Base-by-base conservation (phyloP, 768 basidiomycete species). In the Collybiopsis confluens region DNA sequence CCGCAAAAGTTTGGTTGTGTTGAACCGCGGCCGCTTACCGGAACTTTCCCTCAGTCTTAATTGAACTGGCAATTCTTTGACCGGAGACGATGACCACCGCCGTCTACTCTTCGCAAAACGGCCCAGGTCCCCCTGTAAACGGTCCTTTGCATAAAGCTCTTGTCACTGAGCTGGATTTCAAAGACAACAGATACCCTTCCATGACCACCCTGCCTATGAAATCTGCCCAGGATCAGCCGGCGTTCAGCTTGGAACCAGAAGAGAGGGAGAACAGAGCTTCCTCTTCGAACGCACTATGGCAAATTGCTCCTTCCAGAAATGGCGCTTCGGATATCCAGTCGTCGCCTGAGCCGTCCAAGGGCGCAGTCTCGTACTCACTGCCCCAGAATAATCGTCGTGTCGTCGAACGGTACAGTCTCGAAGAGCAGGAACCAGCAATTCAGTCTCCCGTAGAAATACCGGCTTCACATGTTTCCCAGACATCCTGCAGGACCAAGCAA, bases 151-250 rank as follows among this genome's bases (percentile, higher is more conserved):
- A 65, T 56, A 41, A 58, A 40, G 69, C 75, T 38, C 73, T 86
- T 55, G 75, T 84, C 65, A 71, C 78, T 54, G 85, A 85, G 54
- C 73, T 81, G 57, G 82, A 84, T 67, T 77, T 81, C 65, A 74
- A 76, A 61, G 86, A 86, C 71, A 79, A 78, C 63, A 75, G 85
- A 63, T 85, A 86, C 49, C 58, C 52, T 45, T 38, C 61, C 42
- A 33, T 57, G 52, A 59, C 50, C 40, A 54, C 50, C 33, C 60
- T 56, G 52, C 55, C 60, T 56, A 42, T 55, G 46, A 49, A 54
- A 54, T 46, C 58, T 46, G 26, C 48, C 15, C 49, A 37, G 44
- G 35, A 30, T 41, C 33, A 41, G 40, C 28, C 56, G 16, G 21
- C 52, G 24, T n/a, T 36, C 24, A 46, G 24, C n/a, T 54, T 42